Evolutionary conservation across 202 grass and related monocot genomes (phyloP).

Genomic region (Panicum hallii): DNA sequence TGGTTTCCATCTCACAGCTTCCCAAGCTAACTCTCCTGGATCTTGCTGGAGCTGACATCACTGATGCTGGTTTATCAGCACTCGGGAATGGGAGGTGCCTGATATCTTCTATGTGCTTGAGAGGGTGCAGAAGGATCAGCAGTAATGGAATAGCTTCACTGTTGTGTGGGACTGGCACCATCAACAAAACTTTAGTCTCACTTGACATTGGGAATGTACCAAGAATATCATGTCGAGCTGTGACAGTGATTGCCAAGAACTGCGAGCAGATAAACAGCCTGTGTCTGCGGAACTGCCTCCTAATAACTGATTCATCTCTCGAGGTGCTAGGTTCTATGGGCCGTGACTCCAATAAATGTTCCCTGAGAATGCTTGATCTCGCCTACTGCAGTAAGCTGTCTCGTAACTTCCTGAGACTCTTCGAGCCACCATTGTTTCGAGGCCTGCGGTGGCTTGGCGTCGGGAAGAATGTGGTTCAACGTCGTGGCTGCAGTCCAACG

Average conservation of each 20-base stretch:
- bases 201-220: conserved; percentile 79
- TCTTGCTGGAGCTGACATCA: conserved; percentile 86
- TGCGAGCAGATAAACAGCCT: conserved; percentile 70
- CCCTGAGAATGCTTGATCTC: conserved; percentile 87
- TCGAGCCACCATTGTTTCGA: conserved; percentile 70
- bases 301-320: conserved; percentile 65
- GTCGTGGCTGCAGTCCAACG: conserved; percentile 53
- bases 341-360: conserved; percentile 49
- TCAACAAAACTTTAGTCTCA: conserved; percentile 66
- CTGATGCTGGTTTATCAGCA: conserved; percentile 74
- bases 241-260: conserved; percentile 60
- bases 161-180: conserved; percentile 58
- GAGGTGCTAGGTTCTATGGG: conserved; percentile 61
- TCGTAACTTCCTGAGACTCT: conserved; percentile 57
- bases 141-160: conserved; percentile 76
- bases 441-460: conserved; percentile 90
- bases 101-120: conserved; percentile 77
- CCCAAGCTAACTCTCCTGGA: conserved; percentile 73
- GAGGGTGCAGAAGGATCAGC: conserved; percentile 83
- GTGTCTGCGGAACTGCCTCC: conserved; percentile 73
- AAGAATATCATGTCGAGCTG: conserved; percentile 71
- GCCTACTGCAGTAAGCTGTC: conserved; percentile 70
- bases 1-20: conserved; percentile 79
- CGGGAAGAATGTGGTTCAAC: conserved; percentile 67
- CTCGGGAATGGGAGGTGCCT: conserved; percentile 67